These are phyloP conservation scores for Leccinum subtestaceum DNA, from an alignment of 768 basidiomycete species.

Conservation along the genomic window DNA sequence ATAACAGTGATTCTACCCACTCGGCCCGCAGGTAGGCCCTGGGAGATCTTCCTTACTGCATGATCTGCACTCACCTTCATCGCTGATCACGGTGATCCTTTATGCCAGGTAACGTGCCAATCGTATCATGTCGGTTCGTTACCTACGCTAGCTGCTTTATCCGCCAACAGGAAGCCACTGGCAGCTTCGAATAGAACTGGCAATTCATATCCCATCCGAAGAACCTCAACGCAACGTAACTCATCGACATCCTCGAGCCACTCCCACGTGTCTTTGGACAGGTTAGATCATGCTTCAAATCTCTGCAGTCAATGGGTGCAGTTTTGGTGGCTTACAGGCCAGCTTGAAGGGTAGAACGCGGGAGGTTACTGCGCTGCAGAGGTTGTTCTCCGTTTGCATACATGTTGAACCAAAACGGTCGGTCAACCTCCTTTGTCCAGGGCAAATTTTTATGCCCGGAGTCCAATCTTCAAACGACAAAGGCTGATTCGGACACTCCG, in stretches of 20 bases:
- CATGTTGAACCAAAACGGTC: neutral
- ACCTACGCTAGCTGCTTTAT: neutral
- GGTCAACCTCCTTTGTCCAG: neutral
- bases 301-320: neutral
- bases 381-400: neutral
- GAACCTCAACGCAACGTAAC: neutral
- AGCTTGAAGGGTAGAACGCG: neutral
- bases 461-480: neutral
- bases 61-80: neutral
- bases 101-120: neutral
- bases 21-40: neutral
- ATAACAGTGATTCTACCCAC: neutral
- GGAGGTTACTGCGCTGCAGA: neutral
- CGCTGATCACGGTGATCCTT: neutral
- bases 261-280: neutral
- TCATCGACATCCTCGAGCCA: neutral
- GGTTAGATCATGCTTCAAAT: neutral
- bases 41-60: neutral
- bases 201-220: neutral
- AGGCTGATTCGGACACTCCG: neutral
- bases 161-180: neutral
- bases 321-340: neutral
- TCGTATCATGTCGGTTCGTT: neutral
- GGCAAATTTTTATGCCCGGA: neutral
- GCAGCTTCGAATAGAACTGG: neutral